Base-by-base conservation (phyloP, 169 alveolate species). In the Toxoplasma gondii region DNA sequence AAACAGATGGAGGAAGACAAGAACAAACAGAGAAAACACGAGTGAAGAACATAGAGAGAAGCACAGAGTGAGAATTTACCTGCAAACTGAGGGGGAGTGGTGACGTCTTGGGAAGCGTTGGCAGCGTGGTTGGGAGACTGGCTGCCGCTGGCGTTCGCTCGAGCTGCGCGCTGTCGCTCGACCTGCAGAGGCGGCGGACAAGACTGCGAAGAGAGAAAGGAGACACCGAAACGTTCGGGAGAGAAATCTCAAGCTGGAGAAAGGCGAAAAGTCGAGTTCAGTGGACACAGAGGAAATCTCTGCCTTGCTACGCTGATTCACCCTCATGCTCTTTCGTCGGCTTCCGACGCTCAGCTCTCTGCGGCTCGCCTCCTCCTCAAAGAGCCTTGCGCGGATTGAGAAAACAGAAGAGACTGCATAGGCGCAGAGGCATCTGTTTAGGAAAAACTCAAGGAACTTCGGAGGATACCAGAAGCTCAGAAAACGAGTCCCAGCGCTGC, bases 61-160 rank as follows among this genome's bases (percentile, higher is more conserved):
- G 58, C 4, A 49, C 4, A 7, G 58, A 49, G 4, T 4, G 58
- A 49, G 58, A 49, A 12, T 31, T 64, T 31, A 78, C 86, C 86
- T 10, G 86, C 86, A 31, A 78, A 78, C 86, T 78, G 86, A 16
- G 86, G 86, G 2, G 86, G 86, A 27, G n/a, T n/a, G n/a, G 86
- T 78, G 45, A 78, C 44, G 10, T 78, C 86, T 10, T 17, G 7
- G 10, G 39, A 64, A 16, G 74, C 74, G 74, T 27, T 64, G 74
- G 31, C 74, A 31, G 34, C 74, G 74, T 4, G n/a, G 74, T 64
- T 16, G n/a, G 74, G 74, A 16, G 74, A 49, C 12, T 64, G 74
- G 74, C 74, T 64, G 5, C 74, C 74, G 1, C n/a, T 27, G 74
- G 74, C 9, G 34, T 4, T 7, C 31, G n/a, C 29, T 31, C 74